Evolutionary conservation across 768 basidiomycete species (phyloP), one percentile per base, ranked within the genome.

Genomic region (Boletus bicolor): DNA sequence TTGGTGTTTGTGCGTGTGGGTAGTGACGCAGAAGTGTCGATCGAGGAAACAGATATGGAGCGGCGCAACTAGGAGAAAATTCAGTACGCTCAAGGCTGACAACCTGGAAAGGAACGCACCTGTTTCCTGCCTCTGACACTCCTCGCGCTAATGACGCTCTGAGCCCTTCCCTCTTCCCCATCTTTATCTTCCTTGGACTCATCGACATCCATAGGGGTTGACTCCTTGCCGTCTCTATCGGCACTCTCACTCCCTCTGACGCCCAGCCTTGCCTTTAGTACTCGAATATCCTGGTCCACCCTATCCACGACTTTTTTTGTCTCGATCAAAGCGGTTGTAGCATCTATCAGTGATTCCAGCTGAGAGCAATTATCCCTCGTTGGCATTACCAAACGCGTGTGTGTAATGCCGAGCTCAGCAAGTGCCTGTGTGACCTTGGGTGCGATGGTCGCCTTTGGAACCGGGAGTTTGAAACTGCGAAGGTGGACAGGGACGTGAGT

Each of bases 331-430:
- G 82, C 77, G 5, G 79, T 80, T 1, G 91, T 82, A 4, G 88
- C 84, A 5, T 87, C 85, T 44, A 95, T 65, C 15, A 98, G 72
- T 14, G 77, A 75, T 58, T 97, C 93, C 19, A 94, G 76, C 61
- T 82, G 82, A 50, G 80, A 77, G 51, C 86, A 78, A 60, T 93
- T 97, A 26, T 86, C 85, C 38, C 85, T 80, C 3, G 97, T 98
- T 17, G 97, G 97, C 93, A 98, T 98, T 57, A 96, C 90, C 48
- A 99, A 80, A 11, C 89, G 84, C 15, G 80, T 80, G 53, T 84
- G 77, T 15, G 80, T 79, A 11, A 97, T 75, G 14, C 87, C 86
- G 11, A 95, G 78, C 72, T 98, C 94, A 7, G 78, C 68, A 15
- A 98, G 79, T 14, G 87, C 80, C 55, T 87, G 85, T 9, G 84